phyloP scores from a whole-genome alignment of 306 rosid species.

The Lagenaria siceraria region DNA sequence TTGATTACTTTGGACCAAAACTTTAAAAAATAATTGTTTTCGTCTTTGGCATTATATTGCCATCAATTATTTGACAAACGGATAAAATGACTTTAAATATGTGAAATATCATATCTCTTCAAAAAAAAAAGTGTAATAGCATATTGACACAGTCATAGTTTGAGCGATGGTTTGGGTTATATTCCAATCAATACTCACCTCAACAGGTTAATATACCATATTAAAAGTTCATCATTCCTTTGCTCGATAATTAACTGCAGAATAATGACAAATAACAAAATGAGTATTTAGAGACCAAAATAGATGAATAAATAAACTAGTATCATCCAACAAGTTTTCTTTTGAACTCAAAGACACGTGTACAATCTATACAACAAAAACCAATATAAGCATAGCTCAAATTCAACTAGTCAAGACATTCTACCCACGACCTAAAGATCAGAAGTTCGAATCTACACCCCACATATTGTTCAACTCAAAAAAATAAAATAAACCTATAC shows the following conservation, averaged over 20 bases:
- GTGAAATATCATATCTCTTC: no score
- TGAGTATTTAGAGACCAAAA: background rate
- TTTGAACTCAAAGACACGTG: background rate
- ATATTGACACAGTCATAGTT: background rate
- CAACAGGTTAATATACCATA: background rate
- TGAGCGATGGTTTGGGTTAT: background rate
- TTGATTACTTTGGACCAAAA: background rate
- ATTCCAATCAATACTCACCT: background rate
- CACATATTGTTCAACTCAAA: background rate
- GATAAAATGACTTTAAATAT: background rate
- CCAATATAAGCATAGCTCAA: no score
- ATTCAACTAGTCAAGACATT: background rate
- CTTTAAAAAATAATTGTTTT: background rate
- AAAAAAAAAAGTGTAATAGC: background rate
- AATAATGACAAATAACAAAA: background rate
- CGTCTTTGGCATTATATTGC: background rate
- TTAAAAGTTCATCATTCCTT: background rate
- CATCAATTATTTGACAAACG: background rate
- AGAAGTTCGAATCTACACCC: background rate
- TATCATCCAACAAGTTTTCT: background rate
- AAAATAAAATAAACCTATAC: background rate
- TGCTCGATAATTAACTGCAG: background rate
- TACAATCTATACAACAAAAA: background rate
- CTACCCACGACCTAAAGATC: background rate
- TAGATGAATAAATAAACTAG: background rate